Evolutionary conservation across 768 basidiomycete species (phyloP).

Genomic region (Fistulinella prunicolor): DNA sequence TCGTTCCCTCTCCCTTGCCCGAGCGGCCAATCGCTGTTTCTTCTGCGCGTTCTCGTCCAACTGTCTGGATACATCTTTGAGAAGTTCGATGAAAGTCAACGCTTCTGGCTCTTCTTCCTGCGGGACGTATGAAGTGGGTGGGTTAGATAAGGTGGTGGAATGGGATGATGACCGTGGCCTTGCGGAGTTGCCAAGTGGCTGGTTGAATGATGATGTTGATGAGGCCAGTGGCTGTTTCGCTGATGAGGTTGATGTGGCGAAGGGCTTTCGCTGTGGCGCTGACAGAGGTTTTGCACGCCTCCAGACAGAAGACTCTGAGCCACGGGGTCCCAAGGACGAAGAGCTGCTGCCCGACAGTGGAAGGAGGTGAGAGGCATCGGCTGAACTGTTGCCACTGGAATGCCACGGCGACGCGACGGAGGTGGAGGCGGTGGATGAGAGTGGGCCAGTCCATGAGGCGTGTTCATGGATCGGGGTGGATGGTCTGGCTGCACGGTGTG

Average conservation of each 20-base stretch:
- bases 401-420: slow-evolving; percentile 10
- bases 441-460: slow-evolving; percentile 15
- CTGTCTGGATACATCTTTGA: slow-evolving; percentile 20
- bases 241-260: slow-evolving; percentile 22
- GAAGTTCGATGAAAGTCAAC: slow-evolving; percentile 21
- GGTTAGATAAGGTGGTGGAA: slow-evolving; percentile 2
- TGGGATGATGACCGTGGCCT: slow-evolving; percentile 21
- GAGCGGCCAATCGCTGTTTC: slow-evolving; percentile 21
- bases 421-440: slow-evolving; percentile 5
- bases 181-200: slow-evolving; percentile 1
- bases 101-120: slow-evolving; percentile 25
- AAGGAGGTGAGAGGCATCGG: slow-evolving; percentile 5
- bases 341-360: slow-evolving; percentile 6
- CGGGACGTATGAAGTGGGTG: slow-evolving; percentile 2
- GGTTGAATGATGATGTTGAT: neutral
- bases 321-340: too few relatives aligned
- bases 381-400: slow-evolving; percentile 1
- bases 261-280: slow-evolving; percentile 11
- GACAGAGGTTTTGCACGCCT: slow-evolving; percentile 9
- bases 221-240: neutral
- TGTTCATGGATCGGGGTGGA: slow-evolving; percentile 10
- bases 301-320: neutral
- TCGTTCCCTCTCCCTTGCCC: slow-evolving; percentile 11
- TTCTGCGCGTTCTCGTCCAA: slow-evolving; percentile 26
- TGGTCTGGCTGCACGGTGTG: slow-evolving; percentile 13